Base-by-base conservation (phyloP, 495 filamentous ascomycete genomes). In the Aspergillus biplanus region DNA sequence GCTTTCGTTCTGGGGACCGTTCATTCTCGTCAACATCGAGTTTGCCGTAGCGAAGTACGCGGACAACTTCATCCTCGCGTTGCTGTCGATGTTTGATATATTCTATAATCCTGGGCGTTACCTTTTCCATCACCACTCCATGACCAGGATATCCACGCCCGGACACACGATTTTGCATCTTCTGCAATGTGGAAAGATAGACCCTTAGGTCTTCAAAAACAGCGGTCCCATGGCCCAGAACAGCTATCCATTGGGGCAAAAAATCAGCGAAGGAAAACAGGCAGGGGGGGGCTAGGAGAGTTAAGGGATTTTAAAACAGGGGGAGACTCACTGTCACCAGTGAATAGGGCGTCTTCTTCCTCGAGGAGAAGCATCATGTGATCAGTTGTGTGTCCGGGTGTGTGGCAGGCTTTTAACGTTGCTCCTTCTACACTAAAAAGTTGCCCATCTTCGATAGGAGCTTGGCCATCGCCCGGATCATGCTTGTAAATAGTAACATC, bases 61-160 rank as follows among this genome's bases (percentile, higher is more conserved):
- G 83, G 11, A 97, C 65, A 0, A 99, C 85, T 72, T 99, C 92
- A 33, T 87, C 80, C 73, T 99, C 95, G 33, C 95, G 82, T 77
- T 87, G 78, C 71, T 86, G 79, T 18, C 94, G 81, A 75, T 99
- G 95, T 63, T 77, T 71, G 52, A 97, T 91, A 69, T 97, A 99
- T 74, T 96, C 92, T 12, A 72, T 59, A 37, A 97, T 86, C 67
- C 85, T 92, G 16, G 70, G 74, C 44, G 72, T 79, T 0, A 86
- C 89, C 52, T 91, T 85, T 46, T 85, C 81, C 12, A 98, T 74
- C 12, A 94, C 86, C 13, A 84, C 80, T 1, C 95, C 95, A 69
- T 99, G 95, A 1, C 89, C 95, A 0, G 95, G 95, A 71, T 97
- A 98, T 5, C 86, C 92, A n/a, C 86, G 81, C 1, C 90, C 90